A percentile compares a stretch with the other conserved stretches of the same genome.
phyloP scores from a whole-genome alignment of 1,284 basidiomycete species.

The Mycena citricolor region DNA sequence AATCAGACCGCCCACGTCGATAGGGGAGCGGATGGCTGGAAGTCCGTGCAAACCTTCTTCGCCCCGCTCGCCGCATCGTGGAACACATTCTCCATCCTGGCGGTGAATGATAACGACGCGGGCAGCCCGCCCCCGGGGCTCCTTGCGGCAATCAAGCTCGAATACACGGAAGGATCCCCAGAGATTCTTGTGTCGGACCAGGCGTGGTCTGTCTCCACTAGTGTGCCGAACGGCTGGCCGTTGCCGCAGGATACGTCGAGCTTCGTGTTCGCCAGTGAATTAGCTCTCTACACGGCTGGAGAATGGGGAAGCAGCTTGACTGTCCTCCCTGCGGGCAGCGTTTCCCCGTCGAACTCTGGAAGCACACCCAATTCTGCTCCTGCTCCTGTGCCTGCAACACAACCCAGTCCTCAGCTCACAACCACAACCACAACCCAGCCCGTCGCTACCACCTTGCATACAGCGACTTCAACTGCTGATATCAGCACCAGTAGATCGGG shows the following conservation, averaged over 20 bases:
- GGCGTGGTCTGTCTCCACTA: constrained; percentile 6
- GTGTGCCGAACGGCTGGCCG: not conserved
- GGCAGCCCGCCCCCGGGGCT: constrained; percentile 8
- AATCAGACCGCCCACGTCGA: constrained; percentile 17
- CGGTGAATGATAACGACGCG: constrained; percentile 2
- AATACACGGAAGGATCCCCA: constrained; percentile 3
- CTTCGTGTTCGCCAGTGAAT: constrained; percentile 2
- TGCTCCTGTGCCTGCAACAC: no score
- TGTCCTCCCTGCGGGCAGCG: not conserved
- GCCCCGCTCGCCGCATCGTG: constrained; percentile 3
- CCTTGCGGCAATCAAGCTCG: constrained; percentile 12
- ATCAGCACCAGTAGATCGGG: no score
- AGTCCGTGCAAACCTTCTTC: constrained; percentile 6
- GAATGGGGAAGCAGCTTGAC: constrained; percentile 3
- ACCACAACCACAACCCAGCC: no score
- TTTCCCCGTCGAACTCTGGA: no score
- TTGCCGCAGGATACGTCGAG: not conserved
- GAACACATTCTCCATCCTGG: constrained; percentile 14
- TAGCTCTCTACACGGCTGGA: constrained; percentile 9
- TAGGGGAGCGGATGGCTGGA: constrained; percentile 10
- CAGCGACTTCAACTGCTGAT: no score
- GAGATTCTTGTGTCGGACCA: constrained; percentile 6
- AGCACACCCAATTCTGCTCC: no score
- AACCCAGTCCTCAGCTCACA: no score
- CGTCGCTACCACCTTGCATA: no score